Percentiles rank a stretch among this genome's conserved stretches.
Evolutionary conservation across 352 stramenopile species (phyloP).

Genomic region (Globisporangium ultimum): DNA sequence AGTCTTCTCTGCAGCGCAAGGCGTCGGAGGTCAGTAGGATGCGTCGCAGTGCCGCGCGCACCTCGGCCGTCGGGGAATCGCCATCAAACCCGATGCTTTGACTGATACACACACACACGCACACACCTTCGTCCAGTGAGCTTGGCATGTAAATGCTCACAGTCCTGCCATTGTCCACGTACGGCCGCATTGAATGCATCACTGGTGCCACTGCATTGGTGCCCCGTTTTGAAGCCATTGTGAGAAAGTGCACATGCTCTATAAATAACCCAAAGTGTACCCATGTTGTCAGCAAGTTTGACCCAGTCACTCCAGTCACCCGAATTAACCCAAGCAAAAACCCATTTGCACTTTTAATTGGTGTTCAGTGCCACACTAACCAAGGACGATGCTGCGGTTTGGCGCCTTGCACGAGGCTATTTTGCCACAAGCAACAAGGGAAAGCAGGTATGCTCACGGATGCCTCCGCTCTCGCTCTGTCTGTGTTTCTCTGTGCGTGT

Average conservation of each 20-base stretch:
- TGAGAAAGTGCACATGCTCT: too few relatives aligned
- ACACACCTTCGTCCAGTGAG: background rate
- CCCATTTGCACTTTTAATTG: background rate
- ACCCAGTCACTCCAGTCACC: too few relatives aligned
- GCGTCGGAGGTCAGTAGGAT: constrained; percentile 45
- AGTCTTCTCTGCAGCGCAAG: constrained; percentile 44
- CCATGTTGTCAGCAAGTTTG: too few relatives aligned
- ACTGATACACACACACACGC: background rate
- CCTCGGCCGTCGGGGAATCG: constrained; percentile 35
- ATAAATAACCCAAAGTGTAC: too few relatives aligned
- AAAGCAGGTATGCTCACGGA: background rate
- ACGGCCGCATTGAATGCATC: background rate
- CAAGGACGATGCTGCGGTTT: too few relatives aligned
- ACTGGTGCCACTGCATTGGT: background rate
- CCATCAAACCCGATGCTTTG: constrained; percentile 9
- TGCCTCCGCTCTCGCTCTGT: background rate
- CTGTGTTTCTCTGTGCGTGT: background rate
- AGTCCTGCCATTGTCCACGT: background rate
- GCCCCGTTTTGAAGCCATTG: background rate
- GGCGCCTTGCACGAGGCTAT: too few relatives aligned
- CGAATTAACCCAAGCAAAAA: background rate
- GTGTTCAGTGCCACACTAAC: too few relatives aligned
- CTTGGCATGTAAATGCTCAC: background rate
- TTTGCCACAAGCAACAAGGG: too few relatives aligned
- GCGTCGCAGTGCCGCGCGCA: constrained; percentile 33